phyloP scores from a whole-genome alignment of 257 asterid species.

The Plantago ovata region DNA sequence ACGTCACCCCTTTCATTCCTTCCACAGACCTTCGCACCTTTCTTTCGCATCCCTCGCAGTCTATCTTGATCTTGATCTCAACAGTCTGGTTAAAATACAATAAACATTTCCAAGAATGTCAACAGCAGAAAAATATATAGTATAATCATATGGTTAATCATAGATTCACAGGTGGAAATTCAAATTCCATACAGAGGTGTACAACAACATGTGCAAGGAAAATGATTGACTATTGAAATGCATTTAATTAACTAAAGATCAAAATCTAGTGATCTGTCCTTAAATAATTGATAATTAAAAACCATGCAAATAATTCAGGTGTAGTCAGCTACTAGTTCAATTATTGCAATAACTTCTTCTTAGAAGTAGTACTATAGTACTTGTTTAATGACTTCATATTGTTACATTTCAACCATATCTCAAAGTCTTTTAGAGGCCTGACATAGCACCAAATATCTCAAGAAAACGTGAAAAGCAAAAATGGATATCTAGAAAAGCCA shows the following conservation, averaged over 20 bases:
- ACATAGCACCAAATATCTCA: too few relatives aligned
- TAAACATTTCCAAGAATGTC: neutral
- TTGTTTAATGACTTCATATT: too few relatives aligned
- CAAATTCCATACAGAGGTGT: neutral
- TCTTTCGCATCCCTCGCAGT: conserved; percentile 95
- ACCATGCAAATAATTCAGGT: too few relatives aligned
- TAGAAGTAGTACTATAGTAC: neutral
- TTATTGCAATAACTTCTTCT: neutral
- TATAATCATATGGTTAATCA: too few relatives aligned
- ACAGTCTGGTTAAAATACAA: conserved; percentile 49
- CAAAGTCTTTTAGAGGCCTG: neutral
- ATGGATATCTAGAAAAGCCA: too few relatives aligned
- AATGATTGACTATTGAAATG: neutral
- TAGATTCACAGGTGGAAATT: neutral
- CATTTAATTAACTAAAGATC: neutral
- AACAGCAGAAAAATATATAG: too few relatives aligned
- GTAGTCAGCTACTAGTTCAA: neutral
- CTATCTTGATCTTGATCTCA: conserved; percentile 89
- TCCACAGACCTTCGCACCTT: conserved; percentile 77
- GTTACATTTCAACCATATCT: neutral
- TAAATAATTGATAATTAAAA: too few relatives aligned
- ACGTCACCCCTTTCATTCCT: conserved; percentile 96
- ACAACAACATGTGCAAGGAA: neutral
- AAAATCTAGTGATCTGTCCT: neutral
- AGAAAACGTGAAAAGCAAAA: too few relatives aligned